Evolutionary conservation across 2,329 filamentous ascomycete genomes (phyloP).

Genomic region (Cladobotryum protrusum): DNA sequence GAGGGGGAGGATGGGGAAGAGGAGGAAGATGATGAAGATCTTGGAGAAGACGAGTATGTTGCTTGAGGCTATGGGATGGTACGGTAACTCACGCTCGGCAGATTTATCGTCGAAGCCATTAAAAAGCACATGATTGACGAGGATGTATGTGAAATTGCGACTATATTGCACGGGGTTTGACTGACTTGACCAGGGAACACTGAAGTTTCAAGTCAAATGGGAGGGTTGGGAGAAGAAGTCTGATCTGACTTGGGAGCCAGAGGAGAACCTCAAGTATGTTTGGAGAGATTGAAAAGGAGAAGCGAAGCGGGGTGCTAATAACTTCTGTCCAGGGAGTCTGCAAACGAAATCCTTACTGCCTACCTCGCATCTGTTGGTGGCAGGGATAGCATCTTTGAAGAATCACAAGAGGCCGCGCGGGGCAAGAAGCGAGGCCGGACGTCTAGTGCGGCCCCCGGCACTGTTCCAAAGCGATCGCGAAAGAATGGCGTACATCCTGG

Average conservation of each 20-base stretch:
- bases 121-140: conserved; percentile 56
- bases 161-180: conserved; percentile 1
- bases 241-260: conserved; percentile 74
- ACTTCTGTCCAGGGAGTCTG: conserved; percentile 42
- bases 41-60: conserved; percentile 35
- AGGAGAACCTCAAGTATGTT: conserved; percentile 49
- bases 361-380: conserved; percentile 62
- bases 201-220: conserved; percentile 73
- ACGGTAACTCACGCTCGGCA: conserved; percentile 25
- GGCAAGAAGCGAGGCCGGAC: conserved; percentile 54
- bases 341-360: conserved; percentile 53
- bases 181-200: conserved; percentile 34
- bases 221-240: conserved; percentile 64
- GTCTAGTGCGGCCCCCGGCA: conserved; percentile 31
- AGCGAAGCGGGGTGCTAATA: neutral
- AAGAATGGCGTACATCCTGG: conserved; percentile 45
- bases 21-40: conserved; percentile 29
- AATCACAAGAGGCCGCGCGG: conserved; percentile 43
- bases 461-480: conserved; percentile 38
- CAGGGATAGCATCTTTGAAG: conserved; percentile 46
- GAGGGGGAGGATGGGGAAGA: conserved; percentile 26
- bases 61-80: conserved; percentile 23
- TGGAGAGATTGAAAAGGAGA: neutral
- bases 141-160: conserved; percentile 34
- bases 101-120: conserved; percentile 71